Base-by-base conservation (phyloP, 2,329 filamentous ascomycete genomes). In the Apiospora phragmitis region DNA sequence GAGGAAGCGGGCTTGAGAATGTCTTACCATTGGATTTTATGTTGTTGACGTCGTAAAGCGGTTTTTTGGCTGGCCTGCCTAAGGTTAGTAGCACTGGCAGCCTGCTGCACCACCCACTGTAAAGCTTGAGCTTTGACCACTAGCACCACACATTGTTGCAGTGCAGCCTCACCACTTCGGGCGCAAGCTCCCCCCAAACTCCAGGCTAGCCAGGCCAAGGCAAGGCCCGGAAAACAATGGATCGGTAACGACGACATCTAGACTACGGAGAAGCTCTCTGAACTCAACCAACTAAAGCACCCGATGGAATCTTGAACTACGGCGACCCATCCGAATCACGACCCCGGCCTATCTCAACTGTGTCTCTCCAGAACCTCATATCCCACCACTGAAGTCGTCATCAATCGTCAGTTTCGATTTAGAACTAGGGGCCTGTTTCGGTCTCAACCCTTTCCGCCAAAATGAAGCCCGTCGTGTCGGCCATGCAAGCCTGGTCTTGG, bases 401-500 rank as follows among this genome's bases (percentile, higher is more conserved):
- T 62, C 32, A 12, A 62, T 67, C 65, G 38, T 43, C 65, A 21
- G 42, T 32, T 43, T 45, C 3, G 29, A 43, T n/a, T 4, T 43
- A 24, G 38, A 45, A 6, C 38, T 16, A 42, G 24, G n/a, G 14
- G 18, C 32, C 32, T 21, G 55, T 38, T 12, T n/a, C 55, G 32
- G 55, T 62, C 55, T 62, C 55, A 62, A 12, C 49, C 51, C 12
- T 6, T 29, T 62, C 55, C 76, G 76, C 82, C 85, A 89, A 79
- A 80, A 98, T 98, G 95, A 98, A 98, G 91, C 95, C 95, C 76
- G 87, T 98, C 80, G 93, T 98, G 77, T 93, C 94, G 80, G 92
- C 94, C 75, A 89, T 95, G 85, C 95, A 97, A 85, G 95, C 95
- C 79, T 98, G 95, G 94, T 94, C 91, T 86, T 97, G 95, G 95